Base-by-base conservation (phyloP, 306 rosid genomes). In the Trifolium dubium region DNA sequence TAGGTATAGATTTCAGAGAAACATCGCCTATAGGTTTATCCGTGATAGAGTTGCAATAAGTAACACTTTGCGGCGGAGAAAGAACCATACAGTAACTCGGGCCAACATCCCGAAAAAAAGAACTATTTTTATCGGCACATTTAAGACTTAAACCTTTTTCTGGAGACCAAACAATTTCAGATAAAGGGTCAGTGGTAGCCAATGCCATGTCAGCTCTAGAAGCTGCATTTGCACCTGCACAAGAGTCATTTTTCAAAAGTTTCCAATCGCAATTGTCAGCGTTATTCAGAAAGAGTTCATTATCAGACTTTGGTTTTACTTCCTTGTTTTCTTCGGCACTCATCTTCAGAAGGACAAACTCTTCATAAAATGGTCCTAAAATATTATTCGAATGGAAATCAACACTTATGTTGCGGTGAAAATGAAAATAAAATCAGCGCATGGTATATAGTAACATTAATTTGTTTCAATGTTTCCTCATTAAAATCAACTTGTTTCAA, bases 161-260 rank as follows among this genome's bases (percentile, higher is more conserved):
- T 58, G 92, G 86, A 79, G 95, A 88, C 97, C 97, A 94, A 74
- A 94, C 96, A 70, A 94, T 85, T 81, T 94, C 99, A 41, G 99
- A 84, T 14, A 94, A 86, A 69, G 95, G 89, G 54, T 86, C 85
- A 14, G 80, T 46, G 77, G 96, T 72, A 71, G 89, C 84, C 69
- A 84, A 76, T 76, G 83, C 76, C 84, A 71, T 64, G 81, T 77
- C 88, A 79, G 75, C 75, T 84, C 74, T 79, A 35, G 90, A 86
- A 83, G 84, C 89, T 88, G 98, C 99, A 94, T 92, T 90, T 92
- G 96, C 99, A 91, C 99, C 99, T 94, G 96, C 99, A 92, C 96
- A 89, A 65, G 82, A 82, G 75, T 81, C 92, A 79, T 69, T 80
- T 60, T 81, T 83, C 85, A 83, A 71, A 50, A 10, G 77, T 75